Conservation (phyloP, 2,329 filamentous ascomycete genomes). For the Ophioceras dolichostomum region DNA sequence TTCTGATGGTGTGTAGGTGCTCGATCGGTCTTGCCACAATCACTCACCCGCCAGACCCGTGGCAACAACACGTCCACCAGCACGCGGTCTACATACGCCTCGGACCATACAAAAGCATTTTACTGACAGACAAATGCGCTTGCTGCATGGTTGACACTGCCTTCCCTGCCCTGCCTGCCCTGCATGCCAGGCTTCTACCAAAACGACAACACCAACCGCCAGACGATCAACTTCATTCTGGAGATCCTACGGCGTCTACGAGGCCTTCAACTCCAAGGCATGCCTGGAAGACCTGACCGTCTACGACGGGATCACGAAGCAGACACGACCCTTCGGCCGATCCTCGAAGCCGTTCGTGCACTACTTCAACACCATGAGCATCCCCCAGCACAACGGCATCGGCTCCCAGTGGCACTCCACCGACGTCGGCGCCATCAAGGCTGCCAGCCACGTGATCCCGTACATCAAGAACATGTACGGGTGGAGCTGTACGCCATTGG, state of each 20-base stretch:
- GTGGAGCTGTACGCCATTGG: slow-evolving; percentile 42
- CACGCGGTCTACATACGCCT: too few relatives aligned
- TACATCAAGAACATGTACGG: slow-evolving; percentile 42
- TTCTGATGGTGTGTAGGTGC: slow-evolving; percentile 29
- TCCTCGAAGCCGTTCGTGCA: slow-evolving; percentile 36
- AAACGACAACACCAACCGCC: too few relatives aligned
- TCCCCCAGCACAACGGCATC: slow-evolving; percentile 50
- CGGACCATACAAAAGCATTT: too few relatives aligned
- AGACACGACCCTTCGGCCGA: slow-evolving; percentile 16
- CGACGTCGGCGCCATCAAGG: slow-evolving; percentile 47
- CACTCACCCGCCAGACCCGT: too few relatives aligned
- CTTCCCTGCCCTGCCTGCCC: too few relatives aligned
- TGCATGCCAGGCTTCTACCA: too few relatives aligned
- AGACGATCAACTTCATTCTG: too few relatives aligned
- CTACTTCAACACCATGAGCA: slow-evolving; percentile 49
- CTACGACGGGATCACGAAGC: slow-evolving; percentile 27
- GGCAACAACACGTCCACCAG: too few relatives aligned
- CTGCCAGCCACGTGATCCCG: slow-evolving; percentile 46
- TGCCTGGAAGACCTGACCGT: slow-evolving; percentile 25
- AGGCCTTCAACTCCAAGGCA: slow-evolving; percentile 35
- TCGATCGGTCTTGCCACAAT: too few relatives aligned
- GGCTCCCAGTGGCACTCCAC: slow-evolving; percentile 46
- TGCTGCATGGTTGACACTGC: too few relatives aligned
- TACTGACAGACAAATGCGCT: too few relatives aligned
- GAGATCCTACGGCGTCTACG: too few relatives aligned